These are phyloP conservation scores for Waitea zeae DNA, from an alignment of 1,284 basidiomycete genomes.

Conservation along the genomic window DNA sequence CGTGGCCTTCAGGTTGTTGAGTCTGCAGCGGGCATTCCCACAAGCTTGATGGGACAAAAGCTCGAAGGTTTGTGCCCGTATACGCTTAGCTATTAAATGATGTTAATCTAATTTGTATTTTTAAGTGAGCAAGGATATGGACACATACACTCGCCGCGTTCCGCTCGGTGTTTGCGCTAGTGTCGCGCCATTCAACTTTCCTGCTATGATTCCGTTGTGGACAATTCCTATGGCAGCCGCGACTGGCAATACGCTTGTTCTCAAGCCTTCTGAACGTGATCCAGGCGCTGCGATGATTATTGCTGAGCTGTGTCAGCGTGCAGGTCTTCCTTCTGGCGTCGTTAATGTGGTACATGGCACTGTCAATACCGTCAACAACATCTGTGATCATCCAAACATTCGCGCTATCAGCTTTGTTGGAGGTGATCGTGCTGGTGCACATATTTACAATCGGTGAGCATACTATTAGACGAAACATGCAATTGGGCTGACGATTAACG, in stretches of 20 bases:
- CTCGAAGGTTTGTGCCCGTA: constrained; percentile 51
- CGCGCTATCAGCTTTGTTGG: constrained; percentile 98
- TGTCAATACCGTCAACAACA: constrained; percentile 80
- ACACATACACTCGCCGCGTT: constrained; percentile 71
- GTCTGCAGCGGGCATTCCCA: constrained; percentile 70
- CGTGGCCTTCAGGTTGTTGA: constrained; percentile 94
- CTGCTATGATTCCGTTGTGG: constrained; percentile 98
- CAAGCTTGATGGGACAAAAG: constrained; percentile 76
- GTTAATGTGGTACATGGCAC: constrained; percentile 85
- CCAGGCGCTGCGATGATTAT: constrained; percentile 97
- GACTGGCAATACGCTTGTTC: constrained; percentile 84
- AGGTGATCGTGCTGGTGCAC: constrained; percentile 82
- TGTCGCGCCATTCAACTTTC: constrained; percentile 88
- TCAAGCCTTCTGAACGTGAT: constrained; percentile 94
- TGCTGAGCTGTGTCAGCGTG: constrained; percentile 80
- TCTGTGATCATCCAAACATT: constrained; percentile 85
- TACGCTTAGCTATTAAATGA: background rate
- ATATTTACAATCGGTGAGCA: constrained; percentile 76
- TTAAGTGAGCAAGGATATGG: constrained; percentile 92
- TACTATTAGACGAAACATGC: background rate
- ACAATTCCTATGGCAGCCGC: constrained; percentile 78
- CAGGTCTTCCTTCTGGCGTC: constrained; percentile 62
- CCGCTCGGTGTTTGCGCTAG: constrained; percentile 75
- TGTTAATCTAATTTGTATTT: constrained; percentile 4
- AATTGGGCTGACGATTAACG: constrained; percentile 1